phyloP scores from a whole-genome alignment of 1,139 yeast species.

The Geotrichum aggregatum region DNA sequence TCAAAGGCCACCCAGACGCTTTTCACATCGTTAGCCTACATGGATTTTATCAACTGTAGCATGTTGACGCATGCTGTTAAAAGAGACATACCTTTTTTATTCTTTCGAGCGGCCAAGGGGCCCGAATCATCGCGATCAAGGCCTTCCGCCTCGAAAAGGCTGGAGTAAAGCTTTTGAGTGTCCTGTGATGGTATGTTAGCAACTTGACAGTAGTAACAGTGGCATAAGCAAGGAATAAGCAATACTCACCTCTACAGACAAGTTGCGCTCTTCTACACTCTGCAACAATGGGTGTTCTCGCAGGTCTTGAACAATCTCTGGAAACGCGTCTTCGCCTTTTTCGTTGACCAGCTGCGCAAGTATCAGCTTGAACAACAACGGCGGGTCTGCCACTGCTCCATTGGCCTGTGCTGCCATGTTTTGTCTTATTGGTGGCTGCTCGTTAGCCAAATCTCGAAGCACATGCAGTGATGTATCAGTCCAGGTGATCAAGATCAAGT shows the following conservation, averaged over 20 bases:
- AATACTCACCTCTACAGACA: slow-evolving; percentile 18
- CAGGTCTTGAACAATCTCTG: slow-evolving; percentile 31
- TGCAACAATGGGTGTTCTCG: slow-evolving; percentile 36
- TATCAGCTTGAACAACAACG: slow-evolving; percentile 33
- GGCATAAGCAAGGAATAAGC: too few species aligned
- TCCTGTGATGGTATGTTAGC: too few species aligned
- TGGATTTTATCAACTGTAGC: neutral
- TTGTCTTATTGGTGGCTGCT: too few species aligned
- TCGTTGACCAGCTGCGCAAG: slow-evolving; percentile 39
- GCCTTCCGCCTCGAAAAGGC: slow-evolving; percentile 30
- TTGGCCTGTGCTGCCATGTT: neutral
- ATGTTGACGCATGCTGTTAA: neutral
- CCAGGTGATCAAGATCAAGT: too few species aligned
- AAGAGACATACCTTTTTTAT: slow-evolving; percentile 11
- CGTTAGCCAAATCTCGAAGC: too few species aligned
- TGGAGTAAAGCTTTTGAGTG: too few species aligned
- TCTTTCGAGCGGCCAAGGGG: slow-evolving; percentile 9
- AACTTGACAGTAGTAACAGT: slow-evolving; percentile 11
- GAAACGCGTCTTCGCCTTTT: slow-evolving; percentile 34
- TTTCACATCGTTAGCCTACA: too few species aligned
- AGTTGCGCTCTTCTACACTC: slow-evolving; percentile 22
- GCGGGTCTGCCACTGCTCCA: slow-evolving; percentile 7
- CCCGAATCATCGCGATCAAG: slow-evolving; percentile 25
- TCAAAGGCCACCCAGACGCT: slow-evolving; percentile 21
- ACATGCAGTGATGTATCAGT: too few species aligned